Evolutionary conservation across 139 green algal species (phyloP).

Genomic region (Ettlia oleoabundans): DNA sequence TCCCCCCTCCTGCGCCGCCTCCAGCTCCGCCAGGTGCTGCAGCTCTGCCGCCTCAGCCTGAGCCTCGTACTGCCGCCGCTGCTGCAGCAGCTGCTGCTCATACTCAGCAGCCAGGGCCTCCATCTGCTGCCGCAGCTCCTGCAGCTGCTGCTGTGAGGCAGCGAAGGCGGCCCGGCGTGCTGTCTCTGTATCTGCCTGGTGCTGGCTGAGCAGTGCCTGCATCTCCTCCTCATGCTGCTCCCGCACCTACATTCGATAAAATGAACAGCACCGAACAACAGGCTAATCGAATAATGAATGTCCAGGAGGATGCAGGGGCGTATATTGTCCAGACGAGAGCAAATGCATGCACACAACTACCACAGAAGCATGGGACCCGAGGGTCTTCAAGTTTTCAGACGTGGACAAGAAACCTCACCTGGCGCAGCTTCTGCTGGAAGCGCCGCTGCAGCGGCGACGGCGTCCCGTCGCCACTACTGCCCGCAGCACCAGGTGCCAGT

Average conservation of each 20-base stretch:
- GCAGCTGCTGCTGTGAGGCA: neutral
- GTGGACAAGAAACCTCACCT: no score
- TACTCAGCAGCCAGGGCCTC: constrained; percentile 21
- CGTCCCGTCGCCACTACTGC: neutral
- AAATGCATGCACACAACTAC: no score
- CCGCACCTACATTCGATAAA: no score
- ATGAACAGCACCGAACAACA: no score
- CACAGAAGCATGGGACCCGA: no score
- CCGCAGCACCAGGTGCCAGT: neutral
- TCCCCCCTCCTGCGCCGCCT: constrained; percentile 13
- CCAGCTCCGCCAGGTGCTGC: constrained; percentile 34
- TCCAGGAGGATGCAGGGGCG: no score
- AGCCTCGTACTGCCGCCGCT: constrained; percentile 1
- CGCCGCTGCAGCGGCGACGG: constrained; percentile 14
- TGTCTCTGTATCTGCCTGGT: neutral
- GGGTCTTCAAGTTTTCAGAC: no score
- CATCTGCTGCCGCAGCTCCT: neutral
- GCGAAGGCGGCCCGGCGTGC: neutral
- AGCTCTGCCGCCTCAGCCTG: constrained; percentile 5
- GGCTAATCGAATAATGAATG: no score
- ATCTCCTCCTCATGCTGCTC: constrained; percentile 21
- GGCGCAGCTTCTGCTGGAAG: constrained; percentile 14
- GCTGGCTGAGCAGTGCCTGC: neutral
- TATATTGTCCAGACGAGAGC: no score
- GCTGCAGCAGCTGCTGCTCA: neutral